These are phyloP conservation scores for Monilinia polystroma DNA, from an alignment of 2,329 filamentous ascomycete genomes.

Conservation along the genomic window DNA sequence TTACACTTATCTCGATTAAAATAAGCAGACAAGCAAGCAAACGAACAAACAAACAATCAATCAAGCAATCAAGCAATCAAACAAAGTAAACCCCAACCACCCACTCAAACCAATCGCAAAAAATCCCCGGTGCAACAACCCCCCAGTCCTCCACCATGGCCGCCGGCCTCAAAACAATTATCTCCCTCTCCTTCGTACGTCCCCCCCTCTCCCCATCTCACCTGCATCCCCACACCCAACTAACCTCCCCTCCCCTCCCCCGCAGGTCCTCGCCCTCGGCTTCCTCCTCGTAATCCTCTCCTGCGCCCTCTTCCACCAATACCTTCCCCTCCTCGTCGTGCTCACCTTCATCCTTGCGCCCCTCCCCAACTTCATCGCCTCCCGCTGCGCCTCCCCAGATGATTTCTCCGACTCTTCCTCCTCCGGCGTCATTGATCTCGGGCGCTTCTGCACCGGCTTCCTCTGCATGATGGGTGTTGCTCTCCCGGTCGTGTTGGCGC, in stretches of 20 bases:
- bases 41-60: no score
- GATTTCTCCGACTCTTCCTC: slow-evolving; percentile 79
- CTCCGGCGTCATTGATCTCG: slow-evolving; percentile 85
- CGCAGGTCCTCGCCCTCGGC: slow-evolving; percentile 85
- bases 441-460: slow-evolving; percentile 91
- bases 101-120: background rate
- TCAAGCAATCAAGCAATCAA: background rate
- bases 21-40: background rate
- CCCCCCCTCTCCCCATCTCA: background rate
- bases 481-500: slow-evolving; percentile 82
- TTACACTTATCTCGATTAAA: background rate
- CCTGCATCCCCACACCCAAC: background rate
- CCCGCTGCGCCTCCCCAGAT: slow-evolving; percentile 84
- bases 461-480: slow-evolving; percentile 97
- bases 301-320: slow-evolving; percentile 90
- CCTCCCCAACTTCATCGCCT: slow-evolving; percentile 94
- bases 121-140: background rate
- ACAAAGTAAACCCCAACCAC: background rate
- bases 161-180: slow-evolving; percentile 98
- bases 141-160: slow-evolving; percentile 47
- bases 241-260: slow-evolving; percentile 21
- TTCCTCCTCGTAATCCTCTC: slow-evolving; percentile 99
- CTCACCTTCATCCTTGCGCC: slow-evolving; percentile 93
- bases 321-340: slow-evolving; percentile 92
- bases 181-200: slow-evolving; percentile 91